Conservation (phyloP, 176 grass and related monocot species). For the Oryza brachyantha region DNA sequence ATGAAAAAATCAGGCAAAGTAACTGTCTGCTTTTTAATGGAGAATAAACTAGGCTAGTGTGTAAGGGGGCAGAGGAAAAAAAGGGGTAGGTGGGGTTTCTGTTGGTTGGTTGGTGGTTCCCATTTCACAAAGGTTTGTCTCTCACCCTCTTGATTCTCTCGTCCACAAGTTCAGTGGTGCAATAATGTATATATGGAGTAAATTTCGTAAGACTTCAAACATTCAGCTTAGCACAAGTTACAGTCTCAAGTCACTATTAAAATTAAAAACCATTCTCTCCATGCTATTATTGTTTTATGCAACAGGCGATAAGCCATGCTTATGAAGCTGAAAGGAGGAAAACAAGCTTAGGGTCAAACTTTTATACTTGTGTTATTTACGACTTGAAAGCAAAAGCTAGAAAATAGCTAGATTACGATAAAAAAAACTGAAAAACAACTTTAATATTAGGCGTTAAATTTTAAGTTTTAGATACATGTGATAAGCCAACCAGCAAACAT, state of each 20-base stretch:
- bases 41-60: constrained; percentile 30
- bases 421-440: too few species aligned
- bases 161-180: neutral
- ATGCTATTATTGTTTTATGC: too few species aligned
- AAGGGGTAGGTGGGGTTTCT: constrained; percentile 21
- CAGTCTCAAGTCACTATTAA: neutral
- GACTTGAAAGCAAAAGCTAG: too few species aligned
- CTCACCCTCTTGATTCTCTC: neutral
- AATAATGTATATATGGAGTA: neutral
- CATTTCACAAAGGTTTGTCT: neutral
- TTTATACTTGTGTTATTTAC: too few species aligned
- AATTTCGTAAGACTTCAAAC: neutral
- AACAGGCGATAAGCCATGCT: too few species aligned
- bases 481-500: too few species aligned
- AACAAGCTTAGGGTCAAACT: too few species aligned
- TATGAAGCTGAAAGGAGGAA: too few species aligned
- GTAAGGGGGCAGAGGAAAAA: neutral
- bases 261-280: neutral
- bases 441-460: too few species aligned
- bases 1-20: constrained; percentile 15
- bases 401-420: too few species aligned
- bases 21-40: constrained; percentile 18
- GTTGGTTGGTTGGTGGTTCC: constrained; percentile 6
- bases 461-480: too few species aligned
- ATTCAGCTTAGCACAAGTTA: neutral